Base-by-base conservation (phyloP, 495 filamentous ascomycete genomes). In the Zalerion maritima region DNA sequence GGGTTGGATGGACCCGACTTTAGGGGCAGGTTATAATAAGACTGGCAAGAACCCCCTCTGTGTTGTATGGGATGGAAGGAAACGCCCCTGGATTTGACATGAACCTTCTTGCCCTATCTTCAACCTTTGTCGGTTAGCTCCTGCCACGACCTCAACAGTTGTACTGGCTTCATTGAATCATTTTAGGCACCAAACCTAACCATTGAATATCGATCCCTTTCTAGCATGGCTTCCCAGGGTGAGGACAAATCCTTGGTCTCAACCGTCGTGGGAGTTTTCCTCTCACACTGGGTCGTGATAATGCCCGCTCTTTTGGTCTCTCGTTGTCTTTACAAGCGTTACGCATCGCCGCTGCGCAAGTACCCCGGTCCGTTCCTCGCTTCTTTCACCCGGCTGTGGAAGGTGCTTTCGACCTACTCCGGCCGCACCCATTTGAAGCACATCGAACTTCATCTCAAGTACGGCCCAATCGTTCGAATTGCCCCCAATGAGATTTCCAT, bases 391-490 rank as follows among this genome's bases (percentile, higher is more conserved):
- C 50, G 50, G 1, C 46, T 68, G 6, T 69, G 64, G 58, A 55
- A 56, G 21, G 35, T 68, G 21, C 29, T 34, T 21, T 57, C 55
- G 7, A 48, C 47, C 9, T 39, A 43, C 4, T 40, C 35, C 0
- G 58, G 56, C 21, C 38, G 43, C 12, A 60, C 61, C 14, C 60
- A 65, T 28, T 40, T 56, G 17, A 38, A 60, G 3, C 58, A 67
- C 40, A 52, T 65, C 23, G 51, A 39, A 0, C 48, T 71, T 2
- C 65, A 71, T 41, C 37, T 45, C 8, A 61, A 61, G 38, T 65
- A 71, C 36, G 70, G 69, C 14, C 58, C 64, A 17, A 43, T 73
- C 21, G 68, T 74, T 26, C 58, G 70, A 15, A 62, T 68, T 23
- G 57, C 50, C 1, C 70, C 70, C n/a, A 58, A 65, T 42, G 60